phyloP scores from a whole-genome alignment of 2,329 filamentous ascomycete species.

The Sordariomycetes sp. region DNA sequence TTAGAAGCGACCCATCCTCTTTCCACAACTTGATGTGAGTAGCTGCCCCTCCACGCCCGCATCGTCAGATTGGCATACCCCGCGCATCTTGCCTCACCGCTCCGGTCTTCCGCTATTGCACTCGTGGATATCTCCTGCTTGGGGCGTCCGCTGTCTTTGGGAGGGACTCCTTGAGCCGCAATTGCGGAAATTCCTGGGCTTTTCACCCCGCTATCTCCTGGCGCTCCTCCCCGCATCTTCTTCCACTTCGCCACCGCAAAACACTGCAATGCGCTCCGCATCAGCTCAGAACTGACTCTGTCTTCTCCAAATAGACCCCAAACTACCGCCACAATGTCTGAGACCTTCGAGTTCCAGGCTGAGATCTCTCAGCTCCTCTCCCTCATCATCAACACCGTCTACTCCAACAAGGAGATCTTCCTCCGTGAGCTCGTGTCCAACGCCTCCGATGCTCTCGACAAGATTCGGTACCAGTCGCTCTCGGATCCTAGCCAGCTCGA shows the following conservation, averaged over 20 bases:
- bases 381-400: slow-evolving; percentile 99
- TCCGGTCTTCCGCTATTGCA: neutral
- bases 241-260: neutral
- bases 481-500: slow-evolving; percentile 97
- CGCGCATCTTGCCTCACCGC: neutral
- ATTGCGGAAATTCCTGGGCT: too few species aligned
- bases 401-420: slow-evolving; percentile 99
- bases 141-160: too few species aligned
- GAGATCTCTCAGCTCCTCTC: slow-evolving; percentile 99
- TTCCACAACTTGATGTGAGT: neutral
- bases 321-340: slow-evolving; percentile 27
- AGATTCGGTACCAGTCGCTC: slow-evolving; percentile 97
- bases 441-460: slow-evolving; percentile 97
- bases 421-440: slow-evolving; percentile 97
- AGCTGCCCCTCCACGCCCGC: neutral
- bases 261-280: neutral
- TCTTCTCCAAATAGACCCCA: slow-evolving; percentile 3
- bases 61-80: neutral
- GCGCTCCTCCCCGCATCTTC: too few species aligned
- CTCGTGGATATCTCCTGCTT: too few species aligned
- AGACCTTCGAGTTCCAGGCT: slow-evolving; percentile 99
- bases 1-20: neutral
- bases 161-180: too few species aligned
- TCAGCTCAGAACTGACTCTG: neutral
- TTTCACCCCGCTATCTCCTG: too few species aligned